These are phyloP conservation scores for Flueggea neowawraea DNA, from an alignment of 441 rosid genomes.

Conservation along the genomic window DNA sequence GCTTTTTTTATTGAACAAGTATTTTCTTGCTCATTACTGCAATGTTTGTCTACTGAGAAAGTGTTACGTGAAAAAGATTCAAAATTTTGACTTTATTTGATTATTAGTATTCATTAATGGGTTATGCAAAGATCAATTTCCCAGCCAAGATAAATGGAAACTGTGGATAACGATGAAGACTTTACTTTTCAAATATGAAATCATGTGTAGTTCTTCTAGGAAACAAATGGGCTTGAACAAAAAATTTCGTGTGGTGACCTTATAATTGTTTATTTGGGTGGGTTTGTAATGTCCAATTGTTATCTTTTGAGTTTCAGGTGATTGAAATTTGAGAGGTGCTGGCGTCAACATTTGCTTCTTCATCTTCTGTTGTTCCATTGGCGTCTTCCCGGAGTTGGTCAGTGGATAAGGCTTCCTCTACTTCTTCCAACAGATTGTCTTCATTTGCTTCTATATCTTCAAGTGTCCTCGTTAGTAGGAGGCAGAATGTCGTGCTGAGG, in stretches of 20 bases:
- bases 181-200: not conserved
- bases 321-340: slow-evolving; percentile 13
- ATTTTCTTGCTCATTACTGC: too few species aligned
- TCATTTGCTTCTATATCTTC: slow-evolving; percentile 66
- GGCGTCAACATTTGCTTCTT: slow-evolving; percentile 64
- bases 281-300: not conserved
- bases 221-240: not conserved
- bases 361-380: slow-evolving; percentile 62
- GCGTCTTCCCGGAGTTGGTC: slow-evolving; percentile 44
- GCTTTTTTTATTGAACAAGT: too few species aligned
- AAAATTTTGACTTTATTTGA: not conserved
- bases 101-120: not conserved
- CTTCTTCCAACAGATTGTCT: slow-evolving; percentile 56
- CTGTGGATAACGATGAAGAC: too few species aligned
- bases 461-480: slow-evolving; percentile 36
- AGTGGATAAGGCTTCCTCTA: slow-evolving; percentile 51
- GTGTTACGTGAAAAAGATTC: not conserved
- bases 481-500: slow-evolving; percentile 36
- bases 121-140: not conserved
- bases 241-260: not conserved
- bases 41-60: not conserved
- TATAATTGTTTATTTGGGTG: not conserved
- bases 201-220: not conserved
- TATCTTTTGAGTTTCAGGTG: not conserved
- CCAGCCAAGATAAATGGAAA: not conserved